Percentiles rank a stretch among this genome's conserved stretches.
phyloP scores from a whole-genome alignment of 1,284 basidiomycete genomes.

The Ceratobasidium sp. region DNA sequence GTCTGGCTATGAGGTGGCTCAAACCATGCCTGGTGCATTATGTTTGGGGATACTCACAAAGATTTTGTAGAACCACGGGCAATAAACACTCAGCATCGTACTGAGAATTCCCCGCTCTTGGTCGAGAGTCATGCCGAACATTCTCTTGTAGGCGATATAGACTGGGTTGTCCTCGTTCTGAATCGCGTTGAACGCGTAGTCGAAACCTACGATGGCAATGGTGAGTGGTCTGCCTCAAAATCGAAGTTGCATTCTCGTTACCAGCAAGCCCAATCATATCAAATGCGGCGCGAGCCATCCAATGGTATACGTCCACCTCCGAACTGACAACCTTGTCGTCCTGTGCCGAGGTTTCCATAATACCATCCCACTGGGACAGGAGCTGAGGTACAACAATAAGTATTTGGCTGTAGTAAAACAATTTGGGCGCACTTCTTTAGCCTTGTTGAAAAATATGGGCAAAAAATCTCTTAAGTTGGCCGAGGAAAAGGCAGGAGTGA shows the following conservation, averaged over 20 bases:
- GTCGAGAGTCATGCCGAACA: constrained; percentile 77
- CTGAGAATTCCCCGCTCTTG: constrained; percentile 63
- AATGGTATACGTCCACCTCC: constrained; percentile 72
- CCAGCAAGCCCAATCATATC: constrained; percentile 83
- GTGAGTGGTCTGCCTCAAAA: constrained; percentile 2
- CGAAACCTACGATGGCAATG: constrained; percentile 66
- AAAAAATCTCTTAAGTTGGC: constrained; percentile 76
- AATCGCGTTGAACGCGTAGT: constrained; percentile 81
- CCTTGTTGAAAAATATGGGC: constrained; percentile 76
- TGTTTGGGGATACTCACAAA: constrained; percentile 62
- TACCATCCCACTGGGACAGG: constrained; percentile 47
- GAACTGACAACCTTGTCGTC: constrained; percentile 48
- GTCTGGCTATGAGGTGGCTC: constrained; percentile 63
- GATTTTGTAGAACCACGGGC: constrained; percentile 66
- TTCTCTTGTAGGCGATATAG: constrained; percentile 78
- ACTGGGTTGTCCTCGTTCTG: constrained; percentile 78
- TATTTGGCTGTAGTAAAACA: constrained; percentile 52
- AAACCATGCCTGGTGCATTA: background rate
- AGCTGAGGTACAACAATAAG: constrained; percentile 45
- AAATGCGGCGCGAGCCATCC: constrained; percentile 80
- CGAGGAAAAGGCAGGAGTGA: constrained; percentile 78
- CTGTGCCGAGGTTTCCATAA: constrained; percentile 28
- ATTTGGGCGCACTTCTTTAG: constrained; percentile 68
- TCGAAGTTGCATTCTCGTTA: constrained; percentile 50
- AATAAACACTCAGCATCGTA: constrained; percentile 64